Evolutionary conservation across 768 basidiomycete species (phyloP).

Genomic region (Clavaria fumosa): DNA sequence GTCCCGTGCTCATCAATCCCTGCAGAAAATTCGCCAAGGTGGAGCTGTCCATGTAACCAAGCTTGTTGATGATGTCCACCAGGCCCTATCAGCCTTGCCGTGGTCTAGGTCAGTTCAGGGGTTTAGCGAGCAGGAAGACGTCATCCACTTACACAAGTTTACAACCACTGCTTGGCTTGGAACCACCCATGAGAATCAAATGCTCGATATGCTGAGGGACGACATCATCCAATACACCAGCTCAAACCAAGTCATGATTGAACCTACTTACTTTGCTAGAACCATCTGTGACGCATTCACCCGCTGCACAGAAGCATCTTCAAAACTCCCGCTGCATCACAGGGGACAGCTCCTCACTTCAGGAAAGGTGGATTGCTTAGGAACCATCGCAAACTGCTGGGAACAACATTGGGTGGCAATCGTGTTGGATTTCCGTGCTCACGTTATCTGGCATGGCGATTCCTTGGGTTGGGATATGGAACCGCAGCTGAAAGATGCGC

Average conservation of each 20-base stretch:
- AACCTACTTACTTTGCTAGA: conserved; percentile 4
- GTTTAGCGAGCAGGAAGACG: conserved; percentile 8
- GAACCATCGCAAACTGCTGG: conserved; percentile 8
- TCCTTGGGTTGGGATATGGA: conserved; percentile 8
- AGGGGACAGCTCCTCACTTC: background rate
- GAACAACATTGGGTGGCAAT: conserved; percentile 11
- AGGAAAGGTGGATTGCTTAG: conserved; percentile 5
- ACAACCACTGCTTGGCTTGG: conserved; percentile 11
- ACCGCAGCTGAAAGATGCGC: conserved; percentile 4
- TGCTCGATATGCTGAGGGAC: conserved; percentile 11
- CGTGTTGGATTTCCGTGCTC: conserved; percentile 9
- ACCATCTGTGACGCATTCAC: background rate
- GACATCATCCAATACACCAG: conserved; percentile 7
- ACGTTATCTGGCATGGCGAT: conserved; percentile 11
- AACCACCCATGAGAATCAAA: conserved; percentile 12
- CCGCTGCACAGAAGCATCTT: background rate
- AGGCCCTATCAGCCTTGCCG: too few relatives aligned
- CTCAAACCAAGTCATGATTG: conserved; percentile 4
- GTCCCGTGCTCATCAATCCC: too few relatives aligned
- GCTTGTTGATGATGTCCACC: too few relatives aligned
- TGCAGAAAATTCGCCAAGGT: too few relatives aligned
- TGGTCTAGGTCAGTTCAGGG: conserved; percentile 11
- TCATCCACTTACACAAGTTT: conserved; percentile 8
- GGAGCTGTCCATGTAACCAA: too few relatives aligned
- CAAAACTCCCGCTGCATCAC: background rate